Base-by-base conservation (phyloP, 2,329 filamentous ascomycete species). In the Cladosporium colombiae region DNA sequence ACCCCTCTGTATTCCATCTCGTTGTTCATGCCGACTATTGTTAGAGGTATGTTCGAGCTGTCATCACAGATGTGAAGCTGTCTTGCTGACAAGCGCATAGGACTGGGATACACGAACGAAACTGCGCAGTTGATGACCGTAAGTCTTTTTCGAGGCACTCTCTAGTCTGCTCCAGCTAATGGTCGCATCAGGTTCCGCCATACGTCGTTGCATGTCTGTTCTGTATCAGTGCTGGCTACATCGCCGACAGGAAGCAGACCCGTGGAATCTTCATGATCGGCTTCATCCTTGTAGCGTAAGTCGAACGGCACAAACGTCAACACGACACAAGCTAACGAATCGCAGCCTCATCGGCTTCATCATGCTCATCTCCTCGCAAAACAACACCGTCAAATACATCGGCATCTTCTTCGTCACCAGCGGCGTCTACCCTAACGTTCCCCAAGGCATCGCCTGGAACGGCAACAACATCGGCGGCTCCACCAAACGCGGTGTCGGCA, bases 331-430 rank as follows among this genome's bases (percentile, higher is more conserved):
- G 60, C 52, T 67, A 46, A 49, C 69, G 21, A 13, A 29, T 21
- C 33, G 16, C 21, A 55, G 27, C 13, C 46, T 96, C 23, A 78
- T 82, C 0, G 93, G 93, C 0, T 97, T 97, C 74, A 76, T 83
- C 44, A 93, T 97, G 88, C 83, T 96, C 3, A 81, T 96, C 2
- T 86, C 85, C 1, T 86, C 86, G 6, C 80, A 84, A 3, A 81
- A 82, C 8, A 82, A 92, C 0, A 70, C 70, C n/a, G 69, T 72
- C 35, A 72, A 68, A 11, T 75, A 75, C 59, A 70, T 72, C 6
- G 74, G 72, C 16, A 68, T 75, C 57, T 74, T 76, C 62, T 68
- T 76, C 61, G 70, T 70, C 8, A 66, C 69, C 3, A 67, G 67
- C 13, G 66, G 70, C 11, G 68, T 70, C 21, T 87, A 86, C 73